Percentiles rank a stretch among this genome's conserved stretches.
Conservation (phyloP, 495 filamentous ascomycete genomes). For the Neurospora sp. region DNA sequence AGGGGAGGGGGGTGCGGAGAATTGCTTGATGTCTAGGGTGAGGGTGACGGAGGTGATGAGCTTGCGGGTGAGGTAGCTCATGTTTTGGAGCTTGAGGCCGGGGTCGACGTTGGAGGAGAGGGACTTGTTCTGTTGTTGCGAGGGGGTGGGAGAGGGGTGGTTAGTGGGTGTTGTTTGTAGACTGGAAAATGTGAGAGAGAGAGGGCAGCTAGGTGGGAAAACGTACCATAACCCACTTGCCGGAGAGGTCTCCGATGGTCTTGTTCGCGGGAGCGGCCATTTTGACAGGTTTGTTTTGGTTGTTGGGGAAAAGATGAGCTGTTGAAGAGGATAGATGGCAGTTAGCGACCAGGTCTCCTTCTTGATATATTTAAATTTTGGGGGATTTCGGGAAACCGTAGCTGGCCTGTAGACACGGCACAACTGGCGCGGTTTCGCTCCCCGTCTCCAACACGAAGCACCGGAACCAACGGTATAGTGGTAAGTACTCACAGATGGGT, state of each 20-base stretch:
- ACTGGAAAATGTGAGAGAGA: not conserved
- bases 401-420: not conserved
- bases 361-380: not conserved
- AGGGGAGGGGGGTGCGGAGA: slow-evolving; percentile 35
- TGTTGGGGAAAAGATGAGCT: not conserved
- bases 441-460: not conserved
- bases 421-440: not conserved
- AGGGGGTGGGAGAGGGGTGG: not conserved
- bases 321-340: not conserved
- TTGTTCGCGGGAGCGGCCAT: slow-evolving; percentile 77
- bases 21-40: slow-evolving; percentile 59
- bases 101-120: slow-evolving; percentile 64
- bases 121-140: slow-evolving; percentile 58
- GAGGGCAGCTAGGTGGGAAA: not conserved
- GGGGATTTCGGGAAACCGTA: not conserved
- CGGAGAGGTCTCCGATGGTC: slow-evolving; percentile 64
- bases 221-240: slow-evolving; percentile 70
- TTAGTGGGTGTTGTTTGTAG: not conserved
- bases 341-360: not conserved
- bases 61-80: slow-evolving; percentile 76
- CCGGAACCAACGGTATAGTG: not conserved
- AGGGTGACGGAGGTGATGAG: slow-evolving; percentile 61
- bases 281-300: slow-evolving; percentile 15
- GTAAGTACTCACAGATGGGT: not conserved
- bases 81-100: slow-evolving; percentile 68